A percentile compares a stretch with the other conserved stretches of the same genome.
Evolutionary conservation across 306 rosid species (phyloP).

Genomic region (Oemleria cerasiformis): DNA sequence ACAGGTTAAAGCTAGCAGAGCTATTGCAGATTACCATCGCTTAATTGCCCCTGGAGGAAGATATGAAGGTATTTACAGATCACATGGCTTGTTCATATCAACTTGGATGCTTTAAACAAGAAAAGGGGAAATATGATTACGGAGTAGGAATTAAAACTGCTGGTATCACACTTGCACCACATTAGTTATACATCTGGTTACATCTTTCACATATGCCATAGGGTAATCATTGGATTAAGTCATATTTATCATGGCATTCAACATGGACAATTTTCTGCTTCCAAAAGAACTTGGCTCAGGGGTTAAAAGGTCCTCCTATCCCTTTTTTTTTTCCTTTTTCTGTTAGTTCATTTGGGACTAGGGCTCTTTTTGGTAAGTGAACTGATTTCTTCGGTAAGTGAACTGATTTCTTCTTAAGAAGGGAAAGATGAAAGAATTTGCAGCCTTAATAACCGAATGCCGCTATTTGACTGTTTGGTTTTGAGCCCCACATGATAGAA

Average conservation of each 20-base stretch:
- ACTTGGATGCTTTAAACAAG: not conserved
- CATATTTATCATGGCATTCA: not conserved
- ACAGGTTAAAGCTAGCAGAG: slow-evolving; percentile 59
- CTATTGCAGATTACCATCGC: slow-evolving; percentile 66
- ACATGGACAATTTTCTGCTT: not conserved
- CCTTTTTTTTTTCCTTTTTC: not conserved
- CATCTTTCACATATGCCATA: not conserved
- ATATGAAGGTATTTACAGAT: slow-evolving; percentile 52
- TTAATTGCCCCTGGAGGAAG: slow-evolving; percentile 57
- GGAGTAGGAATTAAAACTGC: not conserved
- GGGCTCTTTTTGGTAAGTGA: not conserved
- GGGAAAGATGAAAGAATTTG: not conserved
- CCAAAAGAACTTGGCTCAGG: not conserved
- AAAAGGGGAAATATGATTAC: not conserved
- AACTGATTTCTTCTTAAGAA: not conserved
- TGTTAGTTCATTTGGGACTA: not conserved
- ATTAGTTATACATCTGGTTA: not conserved
- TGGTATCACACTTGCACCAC: not conserved
- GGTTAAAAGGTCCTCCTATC: not conserved
- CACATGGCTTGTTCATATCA: not conserved
- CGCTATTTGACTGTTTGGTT: not conserved
- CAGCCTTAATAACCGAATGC: not conserved
- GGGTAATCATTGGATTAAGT: not conserved
- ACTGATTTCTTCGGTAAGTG: not conserved
- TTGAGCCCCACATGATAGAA: not conserved